Percentiles rank a stretch among this genome's conserved stretches.
These are phyloP conservation scores for Penicillium sp. DNA, from an alignment of 2,329 filamentous ascomycete species.

Conservation along the genomic window DNA sequence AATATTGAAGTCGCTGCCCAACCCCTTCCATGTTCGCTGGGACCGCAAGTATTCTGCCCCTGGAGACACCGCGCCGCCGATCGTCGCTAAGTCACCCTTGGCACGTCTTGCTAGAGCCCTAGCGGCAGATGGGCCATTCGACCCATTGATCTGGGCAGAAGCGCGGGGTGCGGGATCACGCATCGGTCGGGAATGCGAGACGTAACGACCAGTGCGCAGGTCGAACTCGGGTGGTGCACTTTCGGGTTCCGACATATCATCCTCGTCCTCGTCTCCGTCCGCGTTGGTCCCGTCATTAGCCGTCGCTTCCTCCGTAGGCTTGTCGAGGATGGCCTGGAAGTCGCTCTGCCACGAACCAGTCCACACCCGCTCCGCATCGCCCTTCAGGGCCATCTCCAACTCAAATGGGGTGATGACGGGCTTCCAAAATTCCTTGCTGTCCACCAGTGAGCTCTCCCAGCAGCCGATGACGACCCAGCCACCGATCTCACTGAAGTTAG, in stretches of 20 bases:
- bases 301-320: slow-evolving; percentile 21
- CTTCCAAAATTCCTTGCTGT: slow-evolving; percentile 81
- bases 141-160: slow-evolving; percentile 23
- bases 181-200: slow-evolving; percentile 61
- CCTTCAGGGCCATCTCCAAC: slow-evolving; percentile 69
- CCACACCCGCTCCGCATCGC: slow-evolving; percentile 75
- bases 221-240: slow-evolving; percentile 82
- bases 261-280: slow-evolving; percentile 36
- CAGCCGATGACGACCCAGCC: slow-evolving; percentile 97
- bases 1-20: slow-evolving; percentile 77
- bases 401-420: slow-evolving; percentile 96
- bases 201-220: slow-evolving; percentile 77
- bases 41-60: slow-evolving; percentile 82
- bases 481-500: slow-evolving; percentile 92
- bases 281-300: slow-evolving; percentile 23
- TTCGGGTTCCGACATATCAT: slow-evolving; percentile 66
- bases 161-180: slow-evolving; percentile 35
- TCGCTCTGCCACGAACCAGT: slow-evolving; percentile 84
- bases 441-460: slow-evolving; percentile 92
- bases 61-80: slow-evolving; percentile 84
- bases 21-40: slow-evolving; percentile 81
- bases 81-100: slow-evolving; percentile 68
- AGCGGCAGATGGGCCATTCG: slow-evolving; percentile 27
- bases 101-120: slow-evolving; percentile 59
- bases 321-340: slow-evolving; percentile 64